Evolutionary conservation across 2,329 filamentous ascomycete species (phyloP).

Genomic region (Xylaria sp.): DNA sequence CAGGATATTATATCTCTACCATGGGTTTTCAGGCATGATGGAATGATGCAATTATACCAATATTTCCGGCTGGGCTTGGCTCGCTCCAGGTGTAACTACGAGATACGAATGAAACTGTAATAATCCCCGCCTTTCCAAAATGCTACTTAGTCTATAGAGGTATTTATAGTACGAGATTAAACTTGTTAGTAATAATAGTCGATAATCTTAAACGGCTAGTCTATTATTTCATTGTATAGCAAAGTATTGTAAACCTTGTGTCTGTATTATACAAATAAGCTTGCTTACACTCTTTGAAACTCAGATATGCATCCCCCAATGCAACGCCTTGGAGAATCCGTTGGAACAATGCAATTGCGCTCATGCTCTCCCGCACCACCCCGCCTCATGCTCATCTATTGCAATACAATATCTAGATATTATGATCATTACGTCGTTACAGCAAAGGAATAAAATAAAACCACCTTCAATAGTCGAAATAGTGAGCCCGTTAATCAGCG

Average conservation of each 20-base stretch:
- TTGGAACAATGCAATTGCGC: too few relatives aligned
- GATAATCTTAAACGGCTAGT: neutral
- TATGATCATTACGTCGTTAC: conserved; percentile 20
- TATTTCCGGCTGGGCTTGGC: conserved; percentile 1
- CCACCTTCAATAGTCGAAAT: neutral
- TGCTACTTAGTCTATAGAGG: too few relatives aligned
- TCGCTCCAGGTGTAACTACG: neutral
- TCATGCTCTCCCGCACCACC: too few relatives aligned
- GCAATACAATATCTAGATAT: neutral
- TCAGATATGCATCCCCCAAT: neutral
- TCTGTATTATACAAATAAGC: neutral
- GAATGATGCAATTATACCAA: conserved; percentile 22
- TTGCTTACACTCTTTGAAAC: neutral
- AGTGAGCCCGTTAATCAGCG: neutral
- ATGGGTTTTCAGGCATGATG: conserved; percentile 5
- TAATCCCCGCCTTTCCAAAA: too few relatives aligned
- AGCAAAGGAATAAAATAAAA: neutral
- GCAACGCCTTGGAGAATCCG: conserved; percentile 1
- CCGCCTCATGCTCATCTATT: neutral
- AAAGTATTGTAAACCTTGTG: neutral
- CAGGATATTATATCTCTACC: neutral
- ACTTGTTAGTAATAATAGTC: too few relatives aligned
- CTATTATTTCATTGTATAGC: neutral
- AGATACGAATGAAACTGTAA: neutral
- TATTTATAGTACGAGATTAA: too few relatives aligned